These are phyloP conservation scores for Hevea brasiliensis DNA, from an alignment of 345 rosid genomes.

Conservation along the genomic window DNA sequence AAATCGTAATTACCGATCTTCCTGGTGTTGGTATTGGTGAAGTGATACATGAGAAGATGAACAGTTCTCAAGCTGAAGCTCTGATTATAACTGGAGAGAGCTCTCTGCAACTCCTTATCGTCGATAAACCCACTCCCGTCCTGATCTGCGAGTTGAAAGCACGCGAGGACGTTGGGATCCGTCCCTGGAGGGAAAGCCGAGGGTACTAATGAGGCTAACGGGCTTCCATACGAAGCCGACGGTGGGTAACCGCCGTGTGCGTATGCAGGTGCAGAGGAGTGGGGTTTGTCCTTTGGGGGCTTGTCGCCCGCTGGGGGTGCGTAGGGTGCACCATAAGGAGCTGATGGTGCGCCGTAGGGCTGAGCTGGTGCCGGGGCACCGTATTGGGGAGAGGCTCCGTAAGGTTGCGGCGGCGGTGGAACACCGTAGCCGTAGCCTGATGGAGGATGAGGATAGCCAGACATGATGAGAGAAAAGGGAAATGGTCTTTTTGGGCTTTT, in stretches of 20 bases:
- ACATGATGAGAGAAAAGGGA: conserved; percentile 25
- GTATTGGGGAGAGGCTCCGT: conserved; percentile 36
- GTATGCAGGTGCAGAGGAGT: conserved; percentile 34
- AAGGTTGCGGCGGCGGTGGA: conserved; percentile 36
- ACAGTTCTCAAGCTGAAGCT: conserved; percentile 88
- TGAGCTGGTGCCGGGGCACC: conserved; percentile 24
- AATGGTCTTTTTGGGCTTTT: background rate
- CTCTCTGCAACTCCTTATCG: conserved; percentile 85
- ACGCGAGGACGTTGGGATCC: conserved; percentile 72
- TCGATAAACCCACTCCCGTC: no score
- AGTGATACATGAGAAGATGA: conserved; percentile 78
- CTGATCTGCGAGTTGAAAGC: conserved; percentile 78
- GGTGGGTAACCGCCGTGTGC: conserved; percentile 50
- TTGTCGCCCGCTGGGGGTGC: conserved; percentile 46
- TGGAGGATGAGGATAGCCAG: conserved; percentile 48
- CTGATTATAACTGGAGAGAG: conserved; percentile 75
- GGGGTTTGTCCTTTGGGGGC: conserved; percentile 71
- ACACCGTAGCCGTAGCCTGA: conserved; percentile 65
- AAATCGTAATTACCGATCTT: conserved; percentile 58
- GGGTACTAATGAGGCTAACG: conserved; percentile 70
- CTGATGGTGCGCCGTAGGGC: conserved; percentile 45
- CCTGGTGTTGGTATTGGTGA: conserved; percentile 69
- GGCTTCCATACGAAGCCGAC: conserved; percentile 46
- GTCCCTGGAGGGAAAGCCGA: conserved; percentile 88
- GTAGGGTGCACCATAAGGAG: conserved; percentile 35